Conservation (phyloP, 2,329 filamentous ascomycete species). For the Drechslerella dactyloides region DNA sequence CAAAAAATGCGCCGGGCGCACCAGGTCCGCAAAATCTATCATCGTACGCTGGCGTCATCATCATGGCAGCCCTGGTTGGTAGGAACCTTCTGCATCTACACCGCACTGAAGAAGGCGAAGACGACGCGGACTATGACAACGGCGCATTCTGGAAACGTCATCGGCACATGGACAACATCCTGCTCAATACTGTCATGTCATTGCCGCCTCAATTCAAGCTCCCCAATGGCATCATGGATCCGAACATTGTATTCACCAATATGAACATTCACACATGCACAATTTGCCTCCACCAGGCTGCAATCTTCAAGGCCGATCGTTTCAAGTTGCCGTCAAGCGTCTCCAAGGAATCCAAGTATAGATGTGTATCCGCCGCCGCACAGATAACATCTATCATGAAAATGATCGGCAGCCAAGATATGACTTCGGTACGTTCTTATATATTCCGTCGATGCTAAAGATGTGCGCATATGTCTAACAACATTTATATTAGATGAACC, state of each 20-base stretch:
- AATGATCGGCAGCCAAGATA: constrained; percentile 87
- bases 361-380: constrained; percentile 90
- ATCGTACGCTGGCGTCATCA: constrained; percentile 76
- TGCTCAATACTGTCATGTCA: constrained; percentile 83
- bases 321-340: constrained; percentile 78
- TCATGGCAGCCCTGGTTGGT: constrained; percentile 89
- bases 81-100: constrained; percentile 90
- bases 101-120: constrained; percentile 79
- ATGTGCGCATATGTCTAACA: constrained; percentile 1
- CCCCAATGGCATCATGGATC: constrained; percentile 74
- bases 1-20: constrained; percentile 72
- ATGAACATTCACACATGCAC: constrained; percentile 97
- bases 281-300: constrained; percentile 96
- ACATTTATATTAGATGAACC: constrained; percentile 73
- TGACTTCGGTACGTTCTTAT: constrained; percentile 71
- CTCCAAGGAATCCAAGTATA: constrained; percentile 85
- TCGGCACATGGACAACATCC: constrained; percentile 82
- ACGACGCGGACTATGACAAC: constrained; percentile 79
- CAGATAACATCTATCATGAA: constrained; percentile 96
- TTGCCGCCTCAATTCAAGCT: constrained; percentile 82
- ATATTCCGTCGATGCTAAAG: not conserved
- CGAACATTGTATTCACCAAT: constrained; percentile 90
- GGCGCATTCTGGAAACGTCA: constrained; percentile 97
- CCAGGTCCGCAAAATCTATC: constrained; percentile 66
- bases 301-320: constrained; percentile 96